Evolutionary conservation across 169 alveolate species (phyloP), one percentile per base, ranked within the genome.

Genomic region (Cryptosporidium viatorum): DNA sequence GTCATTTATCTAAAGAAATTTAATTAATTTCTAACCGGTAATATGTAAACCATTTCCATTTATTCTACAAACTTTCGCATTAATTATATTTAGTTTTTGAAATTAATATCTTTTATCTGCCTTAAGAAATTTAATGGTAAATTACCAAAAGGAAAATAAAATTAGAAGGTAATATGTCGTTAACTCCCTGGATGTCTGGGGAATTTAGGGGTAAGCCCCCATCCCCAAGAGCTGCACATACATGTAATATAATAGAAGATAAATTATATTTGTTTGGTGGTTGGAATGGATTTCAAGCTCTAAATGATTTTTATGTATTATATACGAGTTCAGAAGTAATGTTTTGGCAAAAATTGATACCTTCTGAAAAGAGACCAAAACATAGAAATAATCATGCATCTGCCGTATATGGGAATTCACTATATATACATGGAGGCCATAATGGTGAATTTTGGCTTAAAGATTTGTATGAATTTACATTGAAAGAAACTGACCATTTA

Each of bases 181-280:
- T 68, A 58, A 70, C 92, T 2, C 86, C 80, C 62, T 75, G 91
- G 92, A 43, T 37, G 33, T 48, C 68, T 45, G 86, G 75, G 68
- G 94, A 92, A 48, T 70, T 92, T 37, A 59, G 91, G n/a, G 89
- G 94, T 41, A 89, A 80, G 3, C 89, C 91, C 31, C 95, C 95
- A 9, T 70, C 95, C 39, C 93, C 94, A 4, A 92, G 95, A 33
- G 95, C 95, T 37, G 95, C 95, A 26, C 95, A 93, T 91, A 85
- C 93, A 59, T 92, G 95, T 73, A 92, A 92, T 69, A 92, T 70
- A 48, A 93, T 93, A 35, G 94, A 91, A 21, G 91, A 91, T 48
- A 91, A 80, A 35, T 58, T 93, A 37, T 91, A 93, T 37, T 55
- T 92, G 16, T 93, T 93, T 70, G 95, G 95, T 18, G 95, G 95